Base-by-base conservation (phyloP, 257 asterid genomes). In the Cruciata laevipes region DNA sequence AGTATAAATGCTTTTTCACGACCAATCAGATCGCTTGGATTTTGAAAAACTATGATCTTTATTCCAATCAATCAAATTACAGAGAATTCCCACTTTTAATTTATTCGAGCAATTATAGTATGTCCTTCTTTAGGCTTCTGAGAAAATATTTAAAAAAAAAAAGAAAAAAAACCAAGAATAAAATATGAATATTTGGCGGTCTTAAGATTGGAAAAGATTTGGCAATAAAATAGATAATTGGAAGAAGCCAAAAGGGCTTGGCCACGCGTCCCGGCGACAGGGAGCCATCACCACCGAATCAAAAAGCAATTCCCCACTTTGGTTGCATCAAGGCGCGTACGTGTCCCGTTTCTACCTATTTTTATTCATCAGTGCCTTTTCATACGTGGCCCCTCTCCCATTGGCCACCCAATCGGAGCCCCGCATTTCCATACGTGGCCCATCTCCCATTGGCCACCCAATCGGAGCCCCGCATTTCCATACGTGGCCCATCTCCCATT, bases 181-280 rank as follows among this genome's bases (percentile, higher is more conserved):
- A 16, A 47, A 47, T 3, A 47, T 14, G n/a, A 47, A 47, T 47
- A 42, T 42, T 42, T 42, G 51, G 17, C 17, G 51, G 51, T 17
- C 55, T 14, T 17, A 47, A 47, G 55, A 47, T 47, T 47, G 55
- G 16, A 47, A 47, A 47, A 47, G 55, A 47, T 47, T 47, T 47
- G 16, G 51, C n/a, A n/a, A n/a, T 13, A 42, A 42, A 53, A 53
- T 20, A 20, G 3, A 7, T 53, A 53, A 17, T 52, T 8, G 60
- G 27, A 37, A 35, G 40, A 35, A 35, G 40, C 35, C 63, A 60
- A 60, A 31, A 8, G 32, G 61, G 11, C 24, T 0, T 3, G 70
- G 78, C 78, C 89, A 87, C 91, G 95, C 89, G 91, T 87, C 89
- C 32, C 53, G 44, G 73, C 42, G 23, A 67, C 9, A 24, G 65